Evolutionary conservation across 257 asterid genomes (phyloP).

Genomic region (Agastache rugosa): DNA sequence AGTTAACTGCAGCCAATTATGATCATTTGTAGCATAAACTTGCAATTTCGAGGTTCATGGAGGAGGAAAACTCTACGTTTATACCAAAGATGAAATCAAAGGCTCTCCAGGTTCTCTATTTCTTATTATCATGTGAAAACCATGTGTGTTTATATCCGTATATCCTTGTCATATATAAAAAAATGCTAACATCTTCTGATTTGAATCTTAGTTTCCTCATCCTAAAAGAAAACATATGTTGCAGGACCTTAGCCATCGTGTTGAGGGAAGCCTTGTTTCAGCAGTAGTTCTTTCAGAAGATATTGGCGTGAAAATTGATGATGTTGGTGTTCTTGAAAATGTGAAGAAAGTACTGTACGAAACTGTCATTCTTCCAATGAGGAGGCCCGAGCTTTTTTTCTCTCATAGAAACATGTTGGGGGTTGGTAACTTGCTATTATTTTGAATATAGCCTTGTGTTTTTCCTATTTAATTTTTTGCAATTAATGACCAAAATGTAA

Average conservation of each 20-base stretch:
- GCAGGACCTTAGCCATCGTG: constrained; percentile 59
- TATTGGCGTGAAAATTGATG: constrained; percentile 69
- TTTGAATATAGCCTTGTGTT: background rate
- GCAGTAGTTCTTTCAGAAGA: constrained; percentile 73
- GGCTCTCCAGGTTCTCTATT: background rate
- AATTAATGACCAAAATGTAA: background rate
- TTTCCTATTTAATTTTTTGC: background rate
- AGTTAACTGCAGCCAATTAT: background rate
- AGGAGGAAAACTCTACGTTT: constrained; percentile 35
- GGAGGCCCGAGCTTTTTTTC: constrained; percentile 79
- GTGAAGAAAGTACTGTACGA: constrained; percentile 66
- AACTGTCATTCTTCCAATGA: constrained; percentile 65
- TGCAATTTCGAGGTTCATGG: constrained; percentile 70
- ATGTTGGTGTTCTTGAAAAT: constrained; percentile 77
- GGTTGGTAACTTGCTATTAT: constrained; percentile 41
- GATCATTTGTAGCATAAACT: constrained; percentile 54
- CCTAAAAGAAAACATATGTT: background rate
- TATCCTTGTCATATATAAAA: background rate
- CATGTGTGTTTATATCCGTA: background rate
- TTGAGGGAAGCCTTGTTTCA: constrained; percentile 41
- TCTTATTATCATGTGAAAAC: background rate
- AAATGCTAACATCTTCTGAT: background rate
- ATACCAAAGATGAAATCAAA: background rate
- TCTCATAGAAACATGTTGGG: constrained; percentile 65
- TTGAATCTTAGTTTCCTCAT: background rate